Base-by-base conservation (phyloP, 208 protist genomes). In the Crithidia expoeki region DNA sequence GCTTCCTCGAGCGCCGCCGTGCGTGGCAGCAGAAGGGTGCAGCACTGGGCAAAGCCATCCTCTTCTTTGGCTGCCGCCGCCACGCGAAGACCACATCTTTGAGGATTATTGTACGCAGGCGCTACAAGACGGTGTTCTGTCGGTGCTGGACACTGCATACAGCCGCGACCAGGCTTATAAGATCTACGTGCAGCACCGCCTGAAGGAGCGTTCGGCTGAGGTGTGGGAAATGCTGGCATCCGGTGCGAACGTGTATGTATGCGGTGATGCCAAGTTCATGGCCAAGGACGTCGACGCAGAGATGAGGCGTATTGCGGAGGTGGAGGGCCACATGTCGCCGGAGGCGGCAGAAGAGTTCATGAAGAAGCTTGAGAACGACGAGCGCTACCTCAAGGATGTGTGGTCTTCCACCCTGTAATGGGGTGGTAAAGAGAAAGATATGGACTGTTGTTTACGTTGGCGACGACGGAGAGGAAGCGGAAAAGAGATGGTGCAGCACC, bases 221-320 rank as follows among this genome's bases (percentile, higher is more conserved):
- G 65, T 97, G 63, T 96, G 86, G 81, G 84, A 90, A 21, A 73
- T 95, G 69, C 57, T 97, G 14, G 44, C 61, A 14, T 25, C 83
- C 2, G 79, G 86, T 5, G 95, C 83, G n/a, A 93, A 93, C 67
- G 27, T 98, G 14, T 97, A 96, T 71, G 67, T 98, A 14, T 98
- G 94, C 66, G 95, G 95, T 25, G 95, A 98, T 73, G 94, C 94
- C 2, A 88, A 92, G 72, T 76, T 84, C 73, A 97, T 97, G 94
- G 93, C 93, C 9, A 89, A 85, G 67, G 93, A 97, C 63, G 95
- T 98, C 6, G 88, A 97, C 58, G 64, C 65, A 32, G 76, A 83
- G 46, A 68, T 96, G 36, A 10, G 88, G n/a, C 44, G 68, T 10
- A 73, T 95, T 23, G 69, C 78, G 19, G 67, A 88, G 75, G 49